Base-by-base conservation (phyloP, 1,284 basidiomycete genomes). In the Ganoderma resinaceum region DNA sequence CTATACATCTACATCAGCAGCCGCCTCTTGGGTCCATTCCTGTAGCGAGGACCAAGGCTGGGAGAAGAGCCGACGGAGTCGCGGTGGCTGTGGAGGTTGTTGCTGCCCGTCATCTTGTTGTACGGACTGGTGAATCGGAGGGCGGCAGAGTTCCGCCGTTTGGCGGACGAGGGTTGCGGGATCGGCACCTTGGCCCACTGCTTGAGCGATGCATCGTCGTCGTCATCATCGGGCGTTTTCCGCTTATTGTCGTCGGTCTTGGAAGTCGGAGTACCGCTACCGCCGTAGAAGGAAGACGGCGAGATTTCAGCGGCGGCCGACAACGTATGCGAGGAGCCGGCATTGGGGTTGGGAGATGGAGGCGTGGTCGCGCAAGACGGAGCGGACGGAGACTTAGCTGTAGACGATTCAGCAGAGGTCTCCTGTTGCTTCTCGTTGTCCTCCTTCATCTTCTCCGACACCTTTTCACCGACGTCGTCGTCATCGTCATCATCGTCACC, bases 401-500 rank as follows among this genome's bases (percentile, higher is more conserved):
- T 70, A 8, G 78, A 72, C 59, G 80, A 76, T 73, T 59, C 75
- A 20, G 78, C 66, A 40, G 78, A 68, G 29, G 38, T 35, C 49
- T 61, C 61, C 7, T 57, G 61, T 26, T 55, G 62, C 23, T 49
- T 12, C 46, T 49, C 46, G 9, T 49, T 23, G 23, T 49, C 14
- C 23, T 49, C 46, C 46, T 49, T n/a, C 42, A 18, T 20, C 37
- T 68, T 61, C 40, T 65, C 55, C 26, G 61, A 16, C 12, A 79
- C 77, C 69, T 78, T 78, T 72, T 80, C 78, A 11, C 82, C 81
- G 3, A 80, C 78, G 29, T 81, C 80, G 31, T 86, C 85, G 59
- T 82, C 80, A 58, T 86, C 86, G 18, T 89, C 89, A 20, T 82
- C 82, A 26, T 89, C 89, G 26, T 82, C 83, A 9, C 66, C 72